Percentiles rank a stretch among this genome's conserved stretches.
Evolutionary conservation across 169 alveolate genomes (phyloP).

Genomic region (Ichthyophthirius multifiliis): DNA sequence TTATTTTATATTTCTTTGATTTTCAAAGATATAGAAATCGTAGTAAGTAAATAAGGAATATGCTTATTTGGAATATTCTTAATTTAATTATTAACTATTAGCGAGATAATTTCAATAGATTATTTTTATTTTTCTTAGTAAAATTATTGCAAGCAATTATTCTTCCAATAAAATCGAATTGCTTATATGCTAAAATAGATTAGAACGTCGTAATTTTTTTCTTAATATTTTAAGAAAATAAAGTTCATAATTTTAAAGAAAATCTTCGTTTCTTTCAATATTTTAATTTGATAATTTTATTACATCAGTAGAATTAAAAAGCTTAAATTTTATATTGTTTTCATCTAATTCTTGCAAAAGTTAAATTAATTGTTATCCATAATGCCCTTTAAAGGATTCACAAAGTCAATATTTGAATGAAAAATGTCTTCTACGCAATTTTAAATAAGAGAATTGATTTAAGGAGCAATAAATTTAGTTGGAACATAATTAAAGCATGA

Average conservation of each 20-base stretch:
- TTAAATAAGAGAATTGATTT: neutral
- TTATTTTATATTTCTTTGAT: neutral
- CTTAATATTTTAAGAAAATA: neutral
- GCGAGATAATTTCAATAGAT: neutral
- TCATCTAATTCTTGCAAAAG: neutral
- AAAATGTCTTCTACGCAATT: neutral
- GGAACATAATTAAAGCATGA: neutral
- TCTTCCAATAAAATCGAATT: slow-evolving; percentile 2
- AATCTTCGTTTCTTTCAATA: neutral
- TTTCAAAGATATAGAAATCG: neutral
- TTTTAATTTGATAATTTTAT: neutral
- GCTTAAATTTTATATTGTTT: neutral
- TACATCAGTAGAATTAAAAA: neutral
- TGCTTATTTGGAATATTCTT: neutral
- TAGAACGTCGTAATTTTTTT: neutral
- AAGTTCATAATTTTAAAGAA: neutral
- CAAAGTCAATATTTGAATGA: neutral
- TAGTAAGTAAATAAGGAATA: neutral
- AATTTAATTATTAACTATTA: neutral
- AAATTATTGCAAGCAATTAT: neutral
- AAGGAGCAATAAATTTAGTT: neutral
- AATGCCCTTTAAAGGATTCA: neutral
- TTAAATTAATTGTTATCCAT: neutral
- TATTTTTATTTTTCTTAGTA: neutral
- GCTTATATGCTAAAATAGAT: neutral